phyloP scores from a whole-genome alignment of 805 yeast species.

The Myxozyma monticola region DNA sequence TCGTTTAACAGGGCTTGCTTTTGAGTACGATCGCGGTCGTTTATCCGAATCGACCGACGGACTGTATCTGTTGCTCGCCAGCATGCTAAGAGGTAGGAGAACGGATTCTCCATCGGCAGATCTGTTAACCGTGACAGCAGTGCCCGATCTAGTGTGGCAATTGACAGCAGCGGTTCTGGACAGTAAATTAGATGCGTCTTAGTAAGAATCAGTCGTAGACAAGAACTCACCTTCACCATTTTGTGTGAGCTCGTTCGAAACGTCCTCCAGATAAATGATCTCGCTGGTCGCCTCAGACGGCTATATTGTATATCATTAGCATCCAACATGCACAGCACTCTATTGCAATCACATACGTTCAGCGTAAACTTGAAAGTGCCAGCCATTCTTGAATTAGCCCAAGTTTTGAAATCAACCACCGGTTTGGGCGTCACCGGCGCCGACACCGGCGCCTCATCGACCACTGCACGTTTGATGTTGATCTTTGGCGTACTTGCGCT shows the following conservation, averaged over 20 bases:
- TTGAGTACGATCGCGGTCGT: constrained; percentile 40
- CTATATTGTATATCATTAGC: not conserved
- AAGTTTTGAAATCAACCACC: constrained; percentile 13
- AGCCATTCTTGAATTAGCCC: constrained; percentile 19
- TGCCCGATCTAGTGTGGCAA: constrained; percentile 45
- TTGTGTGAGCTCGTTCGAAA: constrained; percentile 12
- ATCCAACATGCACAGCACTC: not conserved
- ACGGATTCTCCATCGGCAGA: constrained; percentile 45
- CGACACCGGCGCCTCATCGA: constrained; percentile 1
- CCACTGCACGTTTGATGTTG: constrained; percentile 7
- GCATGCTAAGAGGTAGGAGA: constrained; percentile 50
- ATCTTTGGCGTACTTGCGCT: constrained; percentile 1
- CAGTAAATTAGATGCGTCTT: not conserved
- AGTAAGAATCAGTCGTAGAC: not conserved
- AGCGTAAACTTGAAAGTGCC: constrained; percentile 16
- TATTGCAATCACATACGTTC: constrained; percentile 1
- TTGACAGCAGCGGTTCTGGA: constrained; percentile 8
- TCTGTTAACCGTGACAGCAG: constrained; percentile 57
- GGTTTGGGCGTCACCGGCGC: constrained; percentile 7
- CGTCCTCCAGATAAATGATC: constrained; percentile 11
- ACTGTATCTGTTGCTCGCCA: constrained; percentile 46
- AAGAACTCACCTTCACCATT: constrained; percentile 6
- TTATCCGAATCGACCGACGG: constrained; percentile 46
- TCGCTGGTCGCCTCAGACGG: not conserved
- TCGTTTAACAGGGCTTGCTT: constrained; percentile 47